Evolutionary conservation across 2,329 filamentous ascomycete species (phyloP), one percentile per base, ranked within the genome.

Genomic region (Trichoderma endophyticum): DNA sequence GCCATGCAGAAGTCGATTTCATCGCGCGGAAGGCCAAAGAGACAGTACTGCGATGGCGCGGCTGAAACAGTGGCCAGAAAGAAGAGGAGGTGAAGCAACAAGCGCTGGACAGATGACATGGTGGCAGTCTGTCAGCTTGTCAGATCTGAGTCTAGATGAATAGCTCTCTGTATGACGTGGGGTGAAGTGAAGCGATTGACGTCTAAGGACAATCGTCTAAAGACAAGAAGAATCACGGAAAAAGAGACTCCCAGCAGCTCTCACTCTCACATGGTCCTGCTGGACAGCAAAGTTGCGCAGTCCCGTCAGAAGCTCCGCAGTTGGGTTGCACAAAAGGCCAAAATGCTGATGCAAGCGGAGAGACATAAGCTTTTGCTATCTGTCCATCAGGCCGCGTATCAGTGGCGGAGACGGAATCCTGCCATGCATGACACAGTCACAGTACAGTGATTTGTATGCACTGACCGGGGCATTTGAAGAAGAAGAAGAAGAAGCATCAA

Each of bases 1-100:
- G 73, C 73, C 66, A 74, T 67, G 73, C 74, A 76, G 32, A 75
- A 76, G 70, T 76, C 73, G 18, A 69, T 51, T 9, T 73, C 60
- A 39, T 67, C 51, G 67, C 67, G 54, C 14, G 51, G 26, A 11
- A 67, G 36, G n/a, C 74, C 75, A 59, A 73, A 72, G 51, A 71
- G 73, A 65, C 75, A 76, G 68, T 74, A 75, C 34, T 75, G 75
- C 4, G 73, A 73, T 2, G 73, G 72, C 7, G 70, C 57, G 32
- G 71, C 67, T 8, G 71, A 66, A 18, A 60, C 60, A 5, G 30
- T 14, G 6, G 73, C 64, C 12, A 71, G 15, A 18, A 68, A 15
- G 26, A 67, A n/a, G 64, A 65, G 1, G 26, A 66, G 34, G 59
- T 11, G 65, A 26, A 24, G 24, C 8, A 54, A 34, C 8, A 48